These are phyloP conservation scores for Mucor circinelloides DNA, from an alignment of 371 early-diverging fungal species.

Conservation along the genomic window DNA sequence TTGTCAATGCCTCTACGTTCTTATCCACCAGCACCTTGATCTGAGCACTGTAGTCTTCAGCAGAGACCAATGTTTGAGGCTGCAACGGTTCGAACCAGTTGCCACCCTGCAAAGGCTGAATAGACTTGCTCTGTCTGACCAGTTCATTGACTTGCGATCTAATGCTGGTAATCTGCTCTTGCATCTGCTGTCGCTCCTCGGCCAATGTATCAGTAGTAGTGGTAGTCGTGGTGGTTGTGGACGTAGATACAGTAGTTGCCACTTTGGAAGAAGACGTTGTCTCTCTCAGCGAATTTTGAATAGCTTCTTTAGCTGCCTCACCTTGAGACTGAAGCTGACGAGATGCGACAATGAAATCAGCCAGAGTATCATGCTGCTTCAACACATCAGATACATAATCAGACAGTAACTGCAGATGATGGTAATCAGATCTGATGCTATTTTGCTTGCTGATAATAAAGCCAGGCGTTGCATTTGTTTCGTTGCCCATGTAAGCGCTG, in stretches of 20 bases:
- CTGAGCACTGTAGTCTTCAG: conserved; percentile 24
- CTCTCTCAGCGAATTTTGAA: conserved; percentile 22
- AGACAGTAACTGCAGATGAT: conserved; percentile 18
- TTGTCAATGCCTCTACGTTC: conserved; percentile 10
- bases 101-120: conserved; percentile 2
- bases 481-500: background rate
- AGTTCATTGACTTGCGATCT: conserved; percentile 1
- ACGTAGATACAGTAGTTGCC: background rate
- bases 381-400: conserved; percentile 27
- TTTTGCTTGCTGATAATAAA: conserved; percentile 13
- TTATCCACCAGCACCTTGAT: conserved; percentile 17
- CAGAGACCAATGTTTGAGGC: conserved; percentile 8
- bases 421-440: conserved; percentile 8
- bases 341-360: conserved; percentile 7
- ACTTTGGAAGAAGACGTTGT: background rate
- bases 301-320: conserved; percentile 25
- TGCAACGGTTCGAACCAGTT: conserved; percentile 20
- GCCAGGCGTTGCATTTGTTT: background rate
- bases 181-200: background rate
- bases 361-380: conserved; percentile 23
- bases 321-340: conserved; percentile 22
- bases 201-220: background rate
- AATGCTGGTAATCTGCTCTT: conserved; percentile 1
- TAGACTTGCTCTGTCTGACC: background rate
- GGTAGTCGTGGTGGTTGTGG: background rate